phyloP scores from a whole-genome alignment of 2,329 filamentous ascomycete species.

The Fusarium sp. region DNA sequence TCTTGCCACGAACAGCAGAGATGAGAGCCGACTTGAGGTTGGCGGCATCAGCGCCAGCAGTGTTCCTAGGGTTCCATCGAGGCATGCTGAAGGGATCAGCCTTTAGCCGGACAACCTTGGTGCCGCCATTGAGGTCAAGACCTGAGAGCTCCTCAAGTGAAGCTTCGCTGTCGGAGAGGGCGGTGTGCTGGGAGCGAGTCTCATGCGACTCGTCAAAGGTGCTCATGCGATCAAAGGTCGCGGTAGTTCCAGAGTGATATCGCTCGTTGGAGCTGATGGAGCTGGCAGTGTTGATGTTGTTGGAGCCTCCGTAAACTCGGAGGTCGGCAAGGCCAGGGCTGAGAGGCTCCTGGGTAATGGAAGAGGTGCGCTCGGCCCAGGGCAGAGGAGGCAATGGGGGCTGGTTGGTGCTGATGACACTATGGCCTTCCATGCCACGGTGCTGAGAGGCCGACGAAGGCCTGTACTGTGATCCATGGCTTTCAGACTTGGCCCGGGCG shows the following conservation, averaged over 20 bases:
- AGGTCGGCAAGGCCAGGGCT: slow-evolving; percentile 21
- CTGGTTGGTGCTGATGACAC: slow-evolving; percentile 4
- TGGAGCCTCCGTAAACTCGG: slow-evolving; percentile 24
- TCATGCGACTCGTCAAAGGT: slow-evolving; percentile 48
- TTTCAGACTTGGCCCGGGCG: slow-evolving; percentile 33
- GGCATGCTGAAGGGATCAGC: slow-evolving; percentile 64
- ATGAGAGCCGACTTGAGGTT: slow-evolving; percentile 62
- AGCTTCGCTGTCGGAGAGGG: slow-evolving; percentile 41
- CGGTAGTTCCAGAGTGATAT: slow-evolving; percentile 42
- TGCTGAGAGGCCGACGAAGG: slow-evolving; percentile 42
- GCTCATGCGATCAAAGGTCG: slow-evolving; percentile 45
- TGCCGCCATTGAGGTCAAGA: slow-evolving; percentile 55
- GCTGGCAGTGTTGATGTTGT: slow-evolving; percentile 41
- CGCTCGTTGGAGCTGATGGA: slow-evolving; percentile 49
- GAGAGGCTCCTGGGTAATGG: slow-evolving; percentile 28
- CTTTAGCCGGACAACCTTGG: slow-evolving; percentile 60
- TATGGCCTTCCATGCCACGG: slow-evolving; percentile 37
- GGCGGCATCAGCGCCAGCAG: slow-evolving; percentile 54
- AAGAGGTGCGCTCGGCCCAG: slow-evolving; percentile 40
- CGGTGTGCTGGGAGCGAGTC: slow-evolving; percentile 41
- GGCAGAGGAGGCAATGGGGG: slow-evolving; percentile 44
- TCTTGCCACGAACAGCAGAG: slow-evolving; percentile 66
- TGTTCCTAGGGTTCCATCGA: slow-evolving; percentile 62
- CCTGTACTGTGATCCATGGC: slow-evolving; percentile 37
- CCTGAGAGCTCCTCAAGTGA: slow-evolving; percentile 50